phyloP scores from a whole-genome alignment of 805 yeast species.

The Kockiozyma suomiensis region DNA sequence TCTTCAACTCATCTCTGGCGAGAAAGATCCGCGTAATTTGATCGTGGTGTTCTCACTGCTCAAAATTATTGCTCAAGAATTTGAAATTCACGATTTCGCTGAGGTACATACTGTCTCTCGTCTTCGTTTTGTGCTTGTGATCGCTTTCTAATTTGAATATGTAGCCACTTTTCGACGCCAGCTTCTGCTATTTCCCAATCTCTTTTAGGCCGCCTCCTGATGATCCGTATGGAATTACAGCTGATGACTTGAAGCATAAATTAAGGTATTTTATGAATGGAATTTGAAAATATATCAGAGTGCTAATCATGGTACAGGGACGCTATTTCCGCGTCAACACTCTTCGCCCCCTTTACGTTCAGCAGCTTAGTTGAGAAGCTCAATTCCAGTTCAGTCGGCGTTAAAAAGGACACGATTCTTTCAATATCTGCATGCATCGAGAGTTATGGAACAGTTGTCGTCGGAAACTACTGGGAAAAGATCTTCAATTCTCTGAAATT shows the following conservation, averaged over 20 bases:
- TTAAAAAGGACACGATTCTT: slow-evolving; percentile 68
- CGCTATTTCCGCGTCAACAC: slow-evolving; percentile 62
- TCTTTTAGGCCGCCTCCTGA: slow-evolving; percentile 83
- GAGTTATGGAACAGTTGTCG: slow-evolving; percentile 52
- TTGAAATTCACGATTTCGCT: slow-evolving; percentile 44
- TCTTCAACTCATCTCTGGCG: slow-evolving; percentile 74
- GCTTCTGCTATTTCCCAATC: slow-evolving; percentile 95
- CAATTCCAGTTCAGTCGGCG: slow-evolving; percentile 70
- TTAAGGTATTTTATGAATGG: too few species aligned
- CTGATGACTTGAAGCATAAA: slow-evolving; percentile 65
- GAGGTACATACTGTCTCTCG: slow-evolving; percentile 8
- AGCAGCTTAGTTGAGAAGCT: slow-evolving; percentile 79
- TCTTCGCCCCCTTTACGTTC: slow-evolving; percentile 71
- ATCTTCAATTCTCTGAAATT: slow-evolving; percentile 88
- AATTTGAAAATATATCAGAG: too few species aligned
- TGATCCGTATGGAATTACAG: slow-evolving; percentile 82
- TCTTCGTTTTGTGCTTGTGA: neutral
- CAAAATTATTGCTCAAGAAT: slow-evolving; percentile 47
- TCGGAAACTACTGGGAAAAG: slow-evolving; percentile 65
- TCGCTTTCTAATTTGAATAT: neutral
- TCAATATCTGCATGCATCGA: slow-evolving; percentile 62
- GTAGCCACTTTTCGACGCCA: slow-evolving; percentile 73
- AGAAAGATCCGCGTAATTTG: slow-evolving; percentile 91
- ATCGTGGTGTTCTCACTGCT: slow-evolving; percentile 67
- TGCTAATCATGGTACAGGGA: slow-evolving; percentile 42